A percentile compares a stretch with the other conserved stretches of the same genome.
These are phyloP conservation scores for Trichocladium antarcticum DNA, from an alignment of 495 filamentous ascomycete species.

Conservation along the genomic window DNA sequence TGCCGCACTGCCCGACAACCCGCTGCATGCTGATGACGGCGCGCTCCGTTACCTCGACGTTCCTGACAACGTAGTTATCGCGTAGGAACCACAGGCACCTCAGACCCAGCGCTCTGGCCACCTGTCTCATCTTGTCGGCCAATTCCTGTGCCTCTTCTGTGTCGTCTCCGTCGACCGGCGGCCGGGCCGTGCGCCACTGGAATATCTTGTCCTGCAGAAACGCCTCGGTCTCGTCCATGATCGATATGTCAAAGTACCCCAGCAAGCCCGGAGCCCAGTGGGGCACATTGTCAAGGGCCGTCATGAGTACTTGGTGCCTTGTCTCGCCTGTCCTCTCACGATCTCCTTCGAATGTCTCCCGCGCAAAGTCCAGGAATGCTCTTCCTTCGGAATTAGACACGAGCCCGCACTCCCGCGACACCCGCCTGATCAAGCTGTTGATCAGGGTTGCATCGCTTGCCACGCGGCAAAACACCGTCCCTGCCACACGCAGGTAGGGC, in stretches of 20 bases:
- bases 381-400: constrained; percentile 33
- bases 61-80: constrained; percentile 33
- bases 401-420: constrained; percentile 28
- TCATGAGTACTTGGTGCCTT: constrained; percentile 18
- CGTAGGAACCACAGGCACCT: constrained; percentile 38
- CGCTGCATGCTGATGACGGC: constrained; percentile 30
- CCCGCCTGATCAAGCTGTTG: constrained; percentile 25
- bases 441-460: constrained; percentile 20
- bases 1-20: constrained; percentile 33
- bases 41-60: constrained; percentile 32
- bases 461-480: constrained; percentile 25
- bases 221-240: constrained; percentile 44
- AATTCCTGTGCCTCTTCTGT: constrained; percentile 15
- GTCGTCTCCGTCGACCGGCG: constrained; percentile 13
- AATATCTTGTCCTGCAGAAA: constrained; percentile 50
- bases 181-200: constrained; percentile 22
- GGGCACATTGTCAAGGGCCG: constrained; percentile 41
- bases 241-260: constrained; percentile 45
- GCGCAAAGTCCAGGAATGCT: constrained; percentile 35
- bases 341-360: constrained; percentile 23
- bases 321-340: constrained; percentile 16
- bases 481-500: constrained; percentile 31
- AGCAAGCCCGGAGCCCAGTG: constrained; percentile 60
- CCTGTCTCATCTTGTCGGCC: constrained; percentile 20
- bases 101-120: constrained; percentile 32